phyloP scores from a whole-genome alignment of 768 basidiomycete species.

The Crucibulum laeve region DNA sequence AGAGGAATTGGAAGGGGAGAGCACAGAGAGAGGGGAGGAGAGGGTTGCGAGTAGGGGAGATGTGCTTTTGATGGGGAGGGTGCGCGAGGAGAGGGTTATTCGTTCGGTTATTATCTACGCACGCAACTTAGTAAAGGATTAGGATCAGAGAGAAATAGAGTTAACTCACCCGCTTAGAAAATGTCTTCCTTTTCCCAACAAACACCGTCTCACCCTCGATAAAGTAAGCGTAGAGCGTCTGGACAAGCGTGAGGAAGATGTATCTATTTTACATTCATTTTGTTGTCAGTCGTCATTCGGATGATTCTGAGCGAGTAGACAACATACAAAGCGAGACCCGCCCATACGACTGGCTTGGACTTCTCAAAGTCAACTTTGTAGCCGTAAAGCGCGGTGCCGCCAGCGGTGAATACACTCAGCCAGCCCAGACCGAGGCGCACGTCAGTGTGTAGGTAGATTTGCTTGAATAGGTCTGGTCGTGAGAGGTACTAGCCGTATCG shows the following conservation, averaged over 20 bases:
- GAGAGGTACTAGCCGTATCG: constrained; percentile 63
- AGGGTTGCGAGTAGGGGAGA: too few species aligned
- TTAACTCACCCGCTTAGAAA: constrained; percentile 73
- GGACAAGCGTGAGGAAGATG: constrained; percentile 61
- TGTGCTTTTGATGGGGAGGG: constrained; percentile 47
- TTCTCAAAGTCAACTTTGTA: constrained; percentile 87
- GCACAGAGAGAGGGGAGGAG: too few species aligned
- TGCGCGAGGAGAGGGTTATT: constrained; percentile 72
- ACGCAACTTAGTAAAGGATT: not conserved
- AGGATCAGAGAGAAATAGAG: constrained; percentile 25
- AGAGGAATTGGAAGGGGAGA: too few species aligned
- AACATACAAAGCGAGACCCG: constrained; percentile 74
- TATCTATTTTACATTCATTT: constrained; percentile 47
- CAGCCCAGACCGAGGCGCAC: constrained; percentile 86
- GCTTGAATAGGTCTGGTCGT: constrained; percentile 78
- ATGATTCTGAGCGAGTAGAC: not conserved
- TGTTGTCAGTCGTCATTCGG: constrained; percentile 1
- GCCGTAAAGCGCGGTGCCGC: constrained; percentile 79
- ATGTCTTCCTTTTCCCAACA: constrained; percentile 84
- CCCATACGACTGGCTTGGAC: constrained; percentile 76
- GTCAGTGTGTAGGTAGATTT: constrained; percentile 84
- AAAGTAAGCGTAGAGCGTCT: constrained; percentile 82
- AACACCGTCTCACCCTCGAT: constrained; percentile 83
- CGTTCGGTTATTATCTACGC: constrained; percentile 85
- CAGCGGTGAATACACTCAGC: constrained; percentile 78